A percentile compares a stretch with the other conserved stretches of the same genome.
Conservation (phyloP, 805 yeast species). For the Pichia membranifaciens region DNA sequence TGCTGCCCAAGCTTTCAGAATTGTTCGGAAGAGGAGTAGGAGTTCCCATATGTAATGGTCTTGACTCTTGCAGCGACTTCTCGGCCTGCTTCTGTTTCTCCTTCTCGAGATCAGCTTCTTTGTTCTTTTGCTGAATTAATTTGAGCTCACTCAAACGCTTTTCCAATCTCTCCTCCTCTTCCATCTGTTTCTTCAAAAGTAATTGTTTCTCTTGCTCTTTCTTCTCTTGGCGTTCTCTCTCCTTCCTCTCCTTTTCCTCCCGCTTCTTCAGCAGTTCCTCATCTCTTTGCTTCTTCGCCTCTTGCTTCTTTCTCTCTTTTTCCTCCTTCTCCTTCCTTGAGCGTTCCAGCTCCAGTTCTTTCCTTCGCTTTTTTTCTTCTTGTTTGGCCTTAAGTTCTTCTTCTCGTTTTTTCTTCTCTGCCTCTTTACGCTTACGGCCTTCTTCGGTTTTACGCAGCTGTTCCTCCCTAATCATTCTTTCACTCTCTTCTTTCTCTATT, state of each 20-base stretch:
- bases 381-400: constrained; percentile 19
- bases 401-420: constrained; percentile 35
- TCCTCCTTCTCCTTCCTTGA: constrained; percentile 30
- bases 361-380: constrained; percentile 38
- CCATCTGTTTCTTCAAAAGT: not conserved
- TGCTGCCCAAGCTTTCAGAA: no score
- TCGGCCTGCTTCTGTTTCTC: no score
- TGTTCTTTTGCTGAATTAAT: no score
- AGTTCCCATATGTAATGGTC: no score
- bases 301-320: constrained; percentile 36
- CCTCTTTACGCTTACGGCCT: constrained; percentile 39
- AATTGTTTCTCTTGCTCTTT: constrained; percentile 17
- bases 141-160: not conserved
- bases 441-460: constrained; percentile 41
- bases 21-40: no score
- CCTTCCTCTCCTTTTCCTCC: constrained; percentile 31
- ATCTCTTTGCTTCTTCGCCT: constrained; percentile 28
- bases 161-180: not conserved
- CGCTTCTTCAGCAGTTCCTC: constrained; percentile 32
- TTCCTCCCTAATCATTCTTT: constrained; percentile 36
- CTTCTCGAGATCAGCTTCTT: no score
- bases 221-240: constrained; percentile 23
- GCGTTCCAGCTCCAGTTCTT: constrained; percentile 35
- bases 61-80: no score
- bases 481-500: constrained; percentile 46